A percentile compares a stretch with the other conserved stretches of the same genome.
phyloP scores from a whole-genome alignment of 2,329 filamentous ascomycete genomes.

The Botrytis porri region DNA sequence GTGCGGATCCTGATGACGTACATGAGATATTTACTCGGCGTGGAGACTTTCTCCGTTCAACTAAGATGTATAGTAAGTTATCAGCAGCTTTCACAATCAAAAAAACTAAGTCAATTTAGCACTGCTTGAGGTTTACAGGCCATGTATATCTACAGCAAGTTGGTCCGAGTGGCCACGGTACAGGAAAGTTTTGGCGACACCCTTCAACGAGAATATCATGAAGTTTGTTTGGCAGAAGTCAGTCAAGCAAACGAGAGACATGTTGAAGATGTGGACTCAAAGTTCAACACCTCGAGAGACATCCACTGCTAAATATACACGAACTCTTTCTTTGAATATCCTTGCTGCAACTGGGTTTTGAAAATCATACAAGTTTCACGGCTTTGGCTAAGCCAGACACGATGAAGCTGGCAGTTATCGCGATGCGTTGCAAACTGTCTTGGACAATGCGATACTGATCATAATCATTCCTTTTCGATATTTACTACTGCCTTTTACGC shows the following conservation, averaged over 20 bases:
- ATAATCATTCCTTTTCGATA: background rate
- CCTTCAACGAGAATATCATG: slow-evolving; percentile 3
- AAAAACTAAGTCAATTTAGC: background rate
- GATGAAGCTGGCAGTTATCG: background rate
- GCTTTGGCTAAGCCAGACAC: background rate
- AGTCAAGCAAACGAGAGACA: background rate
- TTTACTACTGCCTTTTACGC: background rate
- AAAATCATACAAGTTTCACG: background rate
- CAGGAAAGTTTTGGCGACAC: background rate
- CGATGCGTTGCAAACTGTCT: background rate
- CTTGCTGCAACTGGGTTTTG: background rate
- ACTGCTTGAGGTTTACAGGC: background rate
- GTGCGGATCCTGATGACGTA: slow-evolving; percentile 2
- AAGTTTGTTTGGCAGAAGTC: slow-evolving; percentile 7
- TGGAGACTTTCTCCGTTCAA: slow-evolving; percentile 1
- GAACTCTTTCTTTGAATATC: slow-evolving; percentile 1
- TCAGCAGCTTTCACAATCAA: background rate
- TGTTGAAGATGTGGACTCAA: background rate
- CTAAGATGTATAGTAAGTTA: slow-evolving; percentile 6
- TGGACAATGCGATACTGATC: slow-evolving; percentile 6
- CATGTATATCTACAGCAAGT: slow-evolving; percentile 3
- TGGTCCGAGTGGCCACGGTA: background rate
- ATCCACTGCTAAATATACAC: slow-evolving; percentile 2
- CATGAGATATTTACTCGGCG: slow-evolving; percentile 4
- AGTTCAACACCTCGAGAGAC: background rate